Percentiles rank a stretch among this genome's conserved stretches.
phyloP scores from a whole-genome alignment of 225 moss, liverwort and hornwort genomes.

The Climacium dendroides region DNA sequence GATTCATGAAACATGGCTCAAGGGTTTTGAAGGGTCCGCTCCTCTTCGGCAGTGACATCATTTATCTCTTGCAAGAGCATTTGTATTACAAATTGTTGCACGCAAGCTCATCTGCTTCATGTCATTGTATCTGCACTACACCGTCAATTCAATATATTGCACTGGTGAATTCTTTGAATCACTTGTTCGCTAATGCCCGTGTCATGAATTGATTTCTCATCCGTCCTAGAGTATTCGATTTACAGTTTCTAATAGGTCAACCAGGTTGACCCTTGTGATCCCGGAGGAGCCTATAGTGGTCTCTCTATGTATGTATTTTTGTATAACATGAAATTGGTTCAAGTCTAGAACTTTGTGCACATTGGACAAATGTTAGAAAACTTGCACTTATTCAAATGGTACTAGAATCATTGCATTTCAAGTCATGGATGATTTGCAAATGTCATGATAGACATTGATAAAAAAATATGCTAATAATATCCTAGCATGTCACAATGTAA shows the following conservation, averaged over 20 bases:
- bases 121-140: neutral
- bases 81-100: neutral
- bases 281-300: neutral
- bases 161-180: neutral
- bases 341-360: neutral
- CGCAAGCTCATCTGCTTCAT: neutral
- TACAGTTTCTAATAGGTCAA: neutral
- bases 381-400: neutral
- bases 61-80: neutral
- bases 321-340: too few relatives aligned
- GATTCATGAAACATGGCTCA: constrained; percentile 77
- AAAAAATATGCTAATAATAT: neutral
- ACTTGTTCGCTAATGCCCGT: neutral
- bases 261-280: neutral
- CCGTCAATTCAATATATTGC: neutral
- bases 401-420: neutral
- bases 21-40: constrained; percentile 33
- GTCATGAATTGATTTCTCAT: neutral
- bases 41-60: neutral
- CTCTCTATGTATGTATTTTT: neutral
- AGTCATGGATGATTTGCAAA: neutral
- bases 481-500: neutral
- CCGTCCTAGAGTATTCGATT: neutral
- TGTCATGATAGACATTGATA: neutral
- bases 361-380: neutral